Evolutionary conservation across 768 basidiomycete species (phyloP).

Genomic region (Pulveroboletus ravenelii): DNA sequence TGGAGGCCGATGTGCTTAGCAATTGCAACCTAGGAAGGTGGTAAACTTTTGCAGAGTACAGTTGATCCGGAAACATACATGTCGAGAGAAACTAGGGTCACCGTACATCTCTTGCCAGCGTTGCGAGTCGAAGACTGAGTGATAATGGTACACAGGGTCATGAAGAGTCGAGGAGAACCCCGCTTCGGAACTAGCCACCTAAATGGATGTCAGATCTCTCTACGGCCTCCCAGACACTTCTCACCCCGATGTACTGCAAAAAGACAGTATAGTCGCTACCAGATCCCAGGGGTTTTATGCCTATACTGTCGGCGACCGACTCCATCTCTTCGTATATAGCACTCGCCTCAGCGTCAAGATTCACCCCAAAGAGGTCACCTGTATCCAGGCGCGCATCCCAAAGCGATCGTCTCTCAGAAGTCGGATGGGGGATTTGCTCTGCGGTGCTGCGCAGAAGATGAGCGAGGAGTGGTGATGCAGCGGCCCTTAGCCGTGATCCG

Average conservation of each 20-base stretch:
- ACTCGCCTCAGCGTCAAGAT: slow-evolving; percentile 27
- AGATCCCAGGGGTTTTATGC: slow-evolving; percentile 64
- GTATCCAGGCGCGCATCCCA: slow-evolving; percentile 72
- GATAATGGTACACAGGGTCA: slow-evolving; percentile 74
- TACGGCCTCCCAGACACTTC: slow-evolving; percentile 11
- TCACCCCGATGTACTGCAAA: slow-evolving; percentile 71
- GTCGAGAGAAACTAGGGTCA: slow-evolving; percentile 71
- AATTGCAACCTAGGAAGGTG: slow-evolving; percentile 47
- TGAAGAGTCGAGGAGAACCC: slow-evolving; percentile 33
- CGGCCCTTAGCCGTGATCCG: slow-evolving; percentile 46
- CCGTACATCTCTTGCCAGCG: slow-evolving; percentile 71
- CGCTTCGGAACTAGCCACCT: slow-evolving; percentile 34
- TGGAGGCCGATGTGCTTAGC: slow-evolving; percentile 65
- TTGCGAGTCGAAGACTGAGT: slow-evolving; percentile 68
- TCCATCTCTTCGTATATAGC: slow-evolving; percentile 23
- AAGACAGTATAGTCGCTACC: slow-evolving; percentile 93
- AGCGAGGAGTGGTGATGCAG: slow-evolving; percentile 78
- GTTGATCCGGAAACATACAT: slow-evolving; percentile 40
- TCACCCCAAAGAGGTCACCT: slow-evolving; percentile 37
- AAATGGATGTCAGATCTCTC: not conserved
- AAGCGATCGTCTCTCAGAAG: slow-evolving; percentile 54
- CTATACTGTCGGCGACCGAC: slow-evolving; percentile 31
- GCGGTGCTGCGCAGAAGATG: slow-evolving; percentile 68
- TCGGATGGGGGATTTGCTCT: slow-evolving; percentile 69
- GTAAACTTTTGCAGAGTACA: slow-evolving; percentile 1